phyloP scores from a whole-genome alignment of 2,329 filamentous ascomycete genomes.

The Paracorniculantispora psalliotae region DNA sequence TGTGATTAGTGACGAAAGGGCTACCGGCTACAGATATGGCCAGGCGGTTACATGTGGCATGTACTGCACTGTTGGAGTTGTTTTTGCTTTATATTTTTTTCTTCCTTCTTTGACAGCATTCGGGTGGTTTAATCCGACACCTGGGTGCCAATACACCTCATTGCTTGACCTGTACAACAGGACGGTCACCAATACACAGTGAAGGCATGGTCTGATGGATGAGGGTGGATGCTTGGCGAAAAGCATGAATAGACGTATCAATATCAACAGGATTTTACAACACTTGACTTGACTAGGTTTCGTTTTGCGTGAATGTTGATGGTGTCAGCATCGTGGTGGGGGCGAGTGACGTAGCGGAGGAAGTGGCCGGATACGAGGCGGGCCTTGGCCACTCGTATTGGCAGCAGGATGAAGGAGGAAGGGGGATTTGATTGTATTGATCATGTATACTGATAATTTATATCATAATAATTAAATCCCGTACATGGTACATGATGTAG shows the following conservation, averaged over 20 bases:
- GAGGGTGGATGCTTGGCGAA: not conserved
- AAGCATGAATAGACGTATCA: not conserved
- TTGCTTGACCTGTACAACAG: not conserved
- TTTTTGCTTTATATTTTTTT: slow-evolving; percentile 1
- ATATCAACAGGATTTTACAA: not conserved
- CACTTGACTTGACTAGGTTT: not conserved
- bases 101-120: not conserved
- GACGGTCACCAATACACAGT: no score
- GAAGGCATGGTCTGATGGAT: no score
- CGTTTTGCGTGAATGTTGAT: not conserved
- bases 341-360: not conserved
- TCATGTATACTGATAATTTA: no score
- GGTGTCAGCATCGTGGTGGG: not conserved
- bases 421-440: no score
- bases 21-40: not conserved
- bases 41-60: not conserved
- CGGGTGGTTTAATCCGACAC: not conserved
- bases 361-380: not conserved
- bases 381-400: not conserved
- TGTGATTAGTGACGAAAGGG: not conserved
- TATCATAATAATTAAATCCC: no score
- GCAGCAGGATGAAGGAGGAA: not conserved
- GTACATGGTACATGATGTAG: no score
- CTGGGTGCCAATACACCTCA: not conserved
- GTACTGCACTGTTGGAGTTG: not conserved